Evolutionary conservation across 495 filamentous ascomycete species (phyloP).

Genomic region (Aspergillus sclerotioniger): DNA sequence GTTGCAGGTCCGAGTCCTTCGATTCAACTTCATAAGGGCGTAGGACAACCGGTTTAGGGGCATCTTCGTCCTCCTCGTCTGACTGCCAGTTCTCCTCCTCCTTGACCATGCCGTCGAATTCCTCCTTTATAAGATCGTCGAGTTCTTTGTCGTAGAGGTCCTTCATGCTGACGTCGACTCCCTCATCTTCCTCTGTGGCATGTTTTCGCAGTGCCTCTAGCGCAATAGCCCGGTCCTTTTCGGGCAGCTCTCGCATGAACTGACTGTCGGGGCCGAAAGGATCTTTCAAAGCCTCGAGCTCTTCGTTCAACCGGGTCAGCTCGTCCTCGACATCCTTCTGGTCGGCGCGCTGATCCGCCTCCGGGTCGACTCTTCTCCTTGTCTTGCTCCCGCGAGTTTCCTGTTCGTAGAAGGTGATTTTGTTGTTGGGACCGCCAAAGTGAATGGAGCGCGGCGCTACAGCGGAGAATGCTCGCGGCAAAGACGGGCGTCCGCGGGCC

Average conservation of each 20-base stretch:
- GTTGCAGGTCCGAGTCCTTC: constrained; percentile 24
- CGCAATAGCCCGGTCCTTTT: constrained; percentile 40
- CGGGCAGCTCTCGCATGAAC: constrained; percentile 41
- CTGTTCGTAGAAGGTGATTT: constrained; percentile 46
- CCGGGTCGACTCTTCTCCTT: constrained; percentile 44
- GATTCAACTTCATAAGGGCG: constrained; percentile 24
- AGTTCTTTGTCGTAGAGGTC: constrained; percentile 47
- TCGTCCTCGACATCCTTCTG: constrained; percentile 43
- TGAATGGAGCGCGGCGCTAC: constrained; percentile 34
- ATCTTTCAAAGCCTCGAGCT: constrained; percentile 48
- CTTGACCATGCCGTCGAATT: constrained; percentile 39
- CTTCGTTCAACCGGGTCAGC: constrained; percentile 51
- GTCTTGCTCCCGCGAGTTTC: constrained; percentile 32
- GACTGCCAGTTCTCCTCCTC: constrained; percentile 42
- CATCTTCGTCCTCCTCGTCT: constrained; percentile 19
- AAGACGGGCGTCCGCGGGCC: constrained; percentile 31
- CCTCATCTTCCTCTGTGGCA: constrained; percentile 30
- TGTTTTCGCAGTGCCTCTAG: constrained; percentile 44
- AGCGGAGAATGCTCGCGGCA: constrained; percentile 33
- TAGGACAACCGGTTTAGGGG: constrained; percentile 19
- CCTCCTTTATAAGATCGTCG: constrained; percentile 42
- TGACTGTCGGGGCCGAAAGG: constrained; percentile 42
- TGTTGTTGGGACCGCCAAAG: constrained; percentile 43
- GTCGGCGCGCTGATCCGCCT: constrained; percentile 50
- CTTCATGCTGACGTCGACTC: constrained; percentile 28